phyloP scores from a whole-genome alignment of 257 asterid genomes.

The Ballota nigra region DNA sequence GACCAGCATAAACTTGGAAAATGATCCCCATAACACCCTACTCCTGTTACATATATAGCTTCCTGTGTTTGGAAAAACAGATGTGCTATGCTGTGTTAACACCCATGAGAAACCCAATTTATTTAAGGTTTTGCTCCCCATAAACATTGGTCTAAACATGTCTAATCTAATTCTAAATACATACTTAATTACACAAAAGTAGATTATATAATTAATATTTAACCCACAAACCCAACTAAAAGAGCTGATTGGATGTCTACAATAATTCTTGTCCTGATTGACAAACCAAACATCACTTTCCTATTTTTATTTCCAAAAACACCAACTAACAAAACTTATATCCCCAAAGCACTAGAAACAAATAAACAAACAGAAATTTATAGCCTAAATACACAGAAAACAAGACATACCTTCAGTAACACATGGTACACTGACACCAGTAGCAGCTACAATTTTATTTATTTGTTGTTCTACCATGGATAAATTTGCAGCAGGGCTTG shows the following conservation, averaged over 20 bases:
- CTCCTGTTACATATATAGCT: neutral
- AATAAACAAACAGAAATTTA: neutral
- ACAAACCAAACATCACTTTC: neutral
- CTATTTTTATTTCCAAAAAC: neutral
- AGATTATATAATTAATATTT: neutral
- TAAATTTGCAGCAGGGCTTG: conserved; percentile 90
- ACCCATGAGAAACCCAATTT: neutral
- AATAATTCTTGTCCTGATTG: neutral
- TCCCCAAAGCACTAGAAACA: neutral
- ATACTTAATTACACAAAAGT: too few relatives aligned
- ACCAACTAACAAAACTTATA: neutral
- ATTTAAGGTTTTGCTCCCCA: neutral
- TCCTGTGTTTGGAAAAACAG: neutral
- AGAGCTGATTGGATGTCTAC: neutral
- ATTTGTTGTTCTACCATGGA: conserved; percentile 83
- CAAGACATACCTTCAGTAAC: conserved; percentile 56
- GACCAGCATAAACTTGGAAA: neutral
- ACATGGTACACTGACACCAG: conserved; percentile 90
- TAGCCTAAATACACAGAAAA: neutral
- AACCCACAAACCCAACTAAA: neutral
- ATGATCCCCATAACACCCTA: neutral
- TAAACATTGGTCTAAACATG: neutral
- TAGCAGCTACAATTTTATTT: conserved; percentile 77
- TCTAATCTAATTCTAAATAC: neutral
- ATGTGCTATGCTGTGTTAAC: neutral